Evolutionary conservation across 164 flowering plant genomes (phyloP).

Genomic region (Euptelea pleiosperma): DNA sequence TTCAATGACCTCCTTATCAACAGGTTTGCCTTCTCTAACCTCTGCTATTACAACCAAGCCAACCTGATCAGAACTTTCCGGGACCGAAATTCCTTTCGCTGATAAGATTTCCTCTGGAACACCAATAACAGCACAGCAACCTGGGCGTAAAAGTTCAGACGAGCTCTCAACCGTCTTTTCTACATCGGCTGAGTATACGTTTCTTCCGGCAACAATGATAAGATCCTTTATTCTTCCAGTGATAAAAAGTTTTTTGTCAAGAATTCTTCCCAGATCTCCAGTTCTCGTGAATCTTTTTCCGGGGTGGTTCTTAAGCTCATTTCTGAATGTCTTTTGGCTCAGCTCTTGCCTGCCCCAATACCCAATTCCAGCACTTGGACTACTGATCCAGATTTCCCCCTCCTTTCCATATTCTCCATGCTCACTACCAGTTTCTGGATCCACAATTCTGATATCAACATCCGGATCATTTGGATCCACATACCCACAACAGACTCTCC

Average conservation of each 20-base stretch:
- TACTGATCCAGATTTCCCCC: conserved; percentile 85
- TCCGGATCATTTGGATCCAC: conserved; percentile 38
- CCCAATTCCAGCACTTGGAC: conserved; percentile 81
- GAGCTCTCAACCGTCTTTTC: conserved; percentile 79
- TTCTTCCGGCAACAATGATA: conserved; percentile 73
- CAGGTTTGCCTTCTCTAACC: conserved; percentile 60
- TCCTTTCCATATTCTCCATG: conserved; percentile 53
- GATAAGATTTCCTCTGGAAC: conserved; percentile 67
- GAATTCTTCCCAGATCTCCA: conserved; percentile 69
- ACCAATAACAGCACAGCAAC: conserved; percentile 81
- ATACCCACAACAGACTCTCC: conserved; percentile 78
- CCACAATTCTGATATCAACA: conserved; percentile 59
- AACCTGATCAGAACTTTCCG: conserved; percentile 65
- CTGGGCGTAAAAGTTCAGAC: conserved; percentile 61
- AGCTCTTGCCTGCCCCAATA: conserved; percentile 70
- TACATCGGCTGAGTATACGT: conserved; percentile 70
- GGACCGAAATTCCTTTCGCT: conserved; percentile 52
- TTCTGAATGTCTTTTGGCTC: conserved; percentile 53
- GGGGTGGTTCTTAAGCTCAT: conserved; percentile 37
- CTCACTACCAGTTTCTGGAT: conserved; percentile 64
- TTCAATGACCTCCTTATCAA: conserved; percentile 39
- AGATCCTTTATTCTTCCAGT: conserved; percentile 89
- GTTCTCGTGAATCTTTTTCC: conserved; percentile 56
- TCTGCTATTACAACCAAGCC: conserved; percentile 82
- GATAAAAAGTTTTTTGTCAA: conserved; percentile 60